phyloP scores from a whole-genome alignment of 163 green algal genomes.

The Smithsoniella earleae region DNA sequence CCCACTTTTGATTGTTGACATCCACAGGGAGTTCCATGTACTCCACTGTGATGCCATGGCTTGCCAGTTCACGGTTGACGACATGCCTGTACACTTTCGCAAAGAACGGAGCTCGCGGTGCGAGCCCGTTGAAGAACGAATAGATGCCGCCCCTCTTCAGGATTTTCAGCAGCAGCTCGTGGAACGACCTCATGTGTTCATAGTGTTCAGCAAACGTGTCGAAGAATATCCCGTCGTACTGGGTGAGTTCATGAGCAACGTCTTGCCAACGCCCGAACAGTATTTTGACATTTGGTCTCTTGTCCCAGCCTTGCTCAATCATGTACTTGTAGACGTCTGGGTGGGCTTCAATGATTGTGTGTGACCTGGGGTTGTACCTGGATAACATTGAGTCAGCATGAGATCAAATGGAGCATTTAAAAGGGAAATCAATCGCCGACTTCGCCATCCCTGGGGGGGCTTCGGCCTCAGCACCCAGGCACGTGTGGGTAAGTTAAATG shows the following conservation, averaged over 20 bases:
- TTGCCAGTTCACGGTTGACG: not conserved
- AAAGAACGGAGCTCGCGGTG: conserved; percentile 91
- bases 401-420: too few relatives aligned
- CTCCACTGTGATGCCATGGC: conserved; percentile 1
- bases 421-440: too few relatives aligned
- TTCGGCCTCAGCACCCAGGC: too few relatives aligned
- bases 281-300: conserved; percentile 64
- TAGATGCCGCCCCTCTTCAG: conserved; percentile 64
- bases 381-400: too few relatives aligned
- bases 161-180: conserved; percentile 59
- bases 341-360: conserved; percentile 93
- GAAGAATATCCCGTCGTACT: conserved; percentile 89
- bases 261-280: conserved; percentile 83
- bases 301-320: conserved; percentile 61
- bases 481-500: too few relatives aligned
- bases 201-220: conserved; percentile 85
- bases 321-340: conserved; percentile 77
- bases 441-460: too few relatives aligned
- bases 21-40: conserved; percentile 39
- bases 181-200: conserved; percentile 79
- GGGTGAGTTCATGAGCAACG: conserved; percentile 43
- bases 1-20: conserved; percentile 35
- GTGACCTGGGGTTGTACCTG: conserved; percentile 47
- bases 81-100: conserved; percentile 41
- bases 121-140: conserved; percentile 89